phyloP scores from a whole-genome alignment of 495 filamentous ascomycete species.

The Xylaria longipes region DNA sequence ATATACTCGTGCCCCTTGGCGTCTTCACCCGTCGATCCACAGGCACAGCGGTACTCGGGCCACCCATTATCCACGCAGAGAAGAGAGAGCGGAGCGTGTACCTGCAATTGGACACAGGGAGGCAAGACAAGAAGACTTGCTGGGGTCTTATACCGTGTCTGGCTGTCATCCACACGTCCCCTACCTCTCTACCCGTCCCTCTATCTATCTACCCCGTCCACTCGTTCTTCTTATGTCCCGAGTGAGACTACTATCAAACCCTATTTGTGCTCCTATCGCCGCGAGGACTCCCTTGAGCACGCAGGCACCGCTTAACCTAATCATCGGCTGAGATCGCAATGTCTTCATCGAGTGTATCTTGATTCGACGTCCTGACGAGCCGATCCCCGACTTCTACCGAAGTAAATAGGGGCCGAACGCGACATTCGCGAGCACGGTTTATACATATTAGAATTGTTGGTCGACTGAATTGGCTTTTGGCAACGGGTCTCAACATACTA shows the following conservation, averaged over 20 bases:
- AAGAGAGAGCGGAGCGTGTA: not conserved
- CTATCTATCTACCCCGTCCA: conserved; percentile 20
- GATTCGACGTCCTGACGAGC: conserved; percentile 2
- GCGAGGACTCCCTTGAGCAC: conserved; percentile 5
- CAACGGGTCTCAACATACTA: not conserved
- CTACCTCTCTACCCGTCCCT: conserved; percentile 23
- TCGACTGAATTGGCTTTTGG: conserved; percentile 6
- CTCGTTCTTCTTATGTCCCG: conserved; percentile 25
- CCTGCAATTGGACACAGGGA: conserved; percentile 1
- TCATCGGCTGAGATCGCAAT: conserved; percentile 13
- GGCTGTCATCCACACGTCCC: conserved; percentile 17
- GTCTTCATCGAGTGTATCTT: conserved; percentile 12
- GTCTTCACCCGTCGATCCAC: conserved; percentile 9
- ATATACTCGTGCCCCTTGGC: conserved; percentile 3
- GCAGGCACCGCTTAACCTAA: not conserved
- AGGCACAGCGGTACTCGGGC: conserved; percentile 15
- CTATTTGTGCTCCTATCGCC: conserved; percentile 19
- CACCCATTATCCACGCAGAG: not conserved
- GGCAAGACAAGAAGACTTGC: conserved; percentile 2
- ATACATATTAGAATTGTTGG: not conserved
- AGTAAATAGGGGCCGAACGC: conserved; percentile 2
- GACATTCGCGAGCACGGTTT: not conserved
- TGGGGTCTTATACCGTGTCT: conserved; percentile 20
- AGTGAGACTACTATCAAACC: conserved; percentile 24
- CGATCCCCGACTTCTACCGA: not conserved